Base-by-base conservation (phyloP, 2,329 filamentous ascomycete genomes). In the Exserohilum turcica region DNA sequence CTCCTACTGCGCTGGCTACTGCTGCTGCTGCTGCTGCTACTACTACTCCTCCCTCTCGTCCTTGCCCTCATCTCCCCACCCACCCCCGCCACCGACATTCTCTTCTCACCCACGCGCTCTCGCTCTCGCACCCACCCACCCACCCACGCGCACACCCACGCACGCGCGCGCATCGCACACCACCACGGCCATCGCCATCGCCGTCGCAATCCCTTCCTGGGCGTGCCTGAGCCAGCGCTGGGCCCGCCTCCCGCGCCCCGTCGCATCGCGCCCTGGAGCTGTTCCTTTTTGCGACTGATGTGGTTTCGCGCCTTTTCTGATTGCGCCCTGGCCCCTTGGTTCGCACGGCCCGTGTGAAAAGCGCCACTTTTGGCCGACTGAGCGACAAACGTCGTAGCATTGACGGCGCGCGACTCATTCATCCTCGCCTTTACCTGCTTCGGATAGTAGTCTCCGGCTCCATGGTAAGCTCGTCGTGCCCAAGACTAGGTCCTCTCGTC, bases 391-490 rank as follows among this genome's bases (percentile, higher is more conserved):
- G 67, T 72, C 66, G 60, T 66, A 50, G 65, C 66, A 67, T 67
- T 61, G 67, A 66, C 64, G 60, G 49, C 59, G 55, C 64, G 57
- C 56, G 64, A 65, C 60, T 68, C 68, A 61, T 50, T 56, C 42
- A 45, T 52, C 56, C 56, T 60, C 55, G 48, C 57, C 48, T 60
- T 68, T 67, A 66, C 60, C 70, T 66, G 64, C 68, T 69, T 69
- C 65, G 63, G 71, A 71, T 66, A 68, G 61, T 46, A 57, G 60
- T 64, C 65, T 63, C 71, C 71, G 67, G 61, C 61, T 73, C 71
- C 70, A 73, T 73, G 70, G 70, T 74, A 73, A 72, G 56, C 53
- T 54, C 65, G 48, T 60, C 54, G 59, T 64, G 61, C 59, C 67
- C 63, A 63, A 49, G 62, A 56, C 67, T 70, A 64, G 63, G 65